These are phyloP conservation scores for Camillea tinctor DNA, from an alignment of 2,329 filamentous ascomycete genomes.

Conservation along the genomic window DNA sequence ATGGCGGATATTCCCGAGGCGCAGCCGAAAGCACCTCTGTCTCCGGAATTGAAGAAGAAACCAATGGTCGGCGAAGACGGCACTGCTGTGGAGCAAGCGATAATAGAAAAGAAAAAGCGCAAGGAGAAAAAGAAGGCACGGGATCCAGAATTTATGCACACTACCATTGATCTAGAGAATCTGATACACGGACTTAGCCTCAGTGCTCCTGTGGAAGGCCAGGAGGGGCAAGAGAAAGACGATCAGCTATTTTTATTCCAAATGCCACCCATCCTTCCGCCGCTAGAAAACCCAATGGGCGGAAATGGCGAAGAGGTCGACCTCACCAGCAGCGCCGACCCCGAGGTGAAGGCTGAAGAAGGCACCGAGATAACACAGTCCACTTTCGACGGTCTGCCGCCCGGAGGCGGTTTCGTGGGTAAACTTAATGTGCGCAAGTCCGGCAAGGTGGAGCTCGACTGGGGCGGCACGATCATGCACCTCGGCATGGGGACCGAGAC, in stretches of 20 bases:
- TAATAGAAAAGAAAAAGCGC: slow-evolving; percentile 30
- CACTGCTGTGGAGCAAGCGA: slow-evolving; percentile 10
- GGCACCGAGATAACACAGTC: slow-evolving; percentile 21
- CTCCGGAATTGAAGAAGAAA: slow-evolving; percentile 36
- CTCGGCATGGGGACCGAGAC: slow-evolving; percentile 51
- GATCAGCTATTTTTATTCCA: slow-evolving; percentile 64
- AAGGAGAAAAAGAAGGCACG: slow-evolving; percentile 31
- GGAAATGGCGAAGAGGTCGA: slow-evolving; percentile 26
- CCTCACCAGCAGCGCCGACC: slow-evolving; percentile 4
- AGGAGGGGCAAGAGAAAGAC: slow-evolving; percentile 36
- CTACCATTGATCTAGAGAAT: slow-evolving; percentile 28
- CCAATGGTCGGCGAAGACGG: slow-evolving; percentile 14
- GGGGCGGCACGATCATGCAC: slow-evolving; percentile 57
- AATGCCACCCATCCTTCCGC: slow-evolving; percentile 61
- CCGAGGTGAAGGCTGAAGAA: slow-evolving; percentile 30
- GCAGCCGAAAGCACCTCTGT: slow-evolving; percentile 28
- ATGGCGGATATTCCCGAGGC: slow-evolving; percentile 42
- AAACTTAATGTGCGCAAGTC: slow-evolving; percentile 60
- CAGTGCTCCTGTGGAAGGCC: slow-evolving; percentile 22
- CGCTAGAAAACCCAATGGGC: slow-evolving; percentile 37
- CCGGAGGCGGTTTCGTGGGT: slow-evolving; percentile 58
- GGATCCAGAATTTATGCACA: slow-evolving; percentile 29
- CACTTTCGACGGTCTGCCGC: slow-evolving; percentile 40
- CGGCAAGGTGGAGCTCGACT: slow-evolving; percentile 61
- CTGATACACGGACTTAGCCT: slow-evolving; percentile 34